phyloP scores from a whole-genome alignment of 306 rosid genomes.

The Sesbania bispinosa region DNA sequence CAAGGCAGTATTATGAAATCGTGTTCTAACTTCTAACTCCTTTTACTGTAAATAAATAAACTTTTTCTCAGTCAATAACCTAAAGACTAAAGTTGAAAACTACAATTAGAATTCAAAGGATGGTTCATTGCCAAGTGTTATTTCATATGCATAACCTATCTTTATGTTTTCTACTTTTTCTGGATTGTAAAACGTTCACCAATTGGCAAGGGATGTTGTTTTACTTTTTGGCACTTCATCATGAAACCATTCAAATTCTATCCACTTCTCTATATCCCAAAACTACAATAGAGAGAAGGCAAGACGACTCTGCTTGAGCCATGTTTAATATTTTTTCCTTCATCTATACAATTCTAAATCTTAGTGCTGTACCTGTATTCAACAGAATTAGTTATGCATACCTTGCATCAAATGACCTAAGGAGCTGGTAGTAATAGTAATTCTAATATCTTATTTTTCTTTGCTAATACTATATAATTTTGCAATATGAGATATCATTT shows the following conservation, averaged over 20 bases:
- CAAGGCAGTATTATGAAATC: background rate
- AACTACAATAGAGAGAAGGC: background rate
- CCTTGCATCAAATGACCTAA: background rate
- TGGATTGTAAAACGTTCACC: background rate
- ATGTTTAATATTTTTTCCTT: background rate
- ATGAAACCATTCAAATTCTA: background rate
- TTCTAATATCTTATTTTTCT: background rate
- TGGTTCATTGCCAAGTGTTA: background rate
- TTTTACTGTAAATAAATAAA: background rate
- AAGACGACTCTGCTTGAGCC: background rate
- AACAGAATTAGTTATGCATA: background rate
- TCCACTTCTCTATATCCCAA: background rate
- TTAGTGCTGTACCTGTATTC: background rate
- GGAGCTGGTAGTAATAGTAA: background rate
- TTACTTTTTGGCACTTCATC: background rate
- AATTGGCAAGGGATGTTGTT: background rate
- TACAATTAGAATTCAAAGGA: background rate
- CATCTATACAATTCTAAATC: background rate
- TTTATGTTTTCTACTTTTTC: background rate
- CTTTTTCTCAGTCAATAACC: constrained; percentile 11
- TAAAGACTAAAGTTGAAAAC: constrained; percentile 24
- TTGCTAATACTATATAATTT: background rate
- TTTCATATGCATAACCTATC: background rate
- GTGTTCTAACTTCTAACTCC: constrained; percentile 17
- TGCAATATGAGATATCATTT: background rate